phyloP scores from a whole-genome alignment of 495 filamentous ascomycete species.

The Poronia punctata region DNA sequence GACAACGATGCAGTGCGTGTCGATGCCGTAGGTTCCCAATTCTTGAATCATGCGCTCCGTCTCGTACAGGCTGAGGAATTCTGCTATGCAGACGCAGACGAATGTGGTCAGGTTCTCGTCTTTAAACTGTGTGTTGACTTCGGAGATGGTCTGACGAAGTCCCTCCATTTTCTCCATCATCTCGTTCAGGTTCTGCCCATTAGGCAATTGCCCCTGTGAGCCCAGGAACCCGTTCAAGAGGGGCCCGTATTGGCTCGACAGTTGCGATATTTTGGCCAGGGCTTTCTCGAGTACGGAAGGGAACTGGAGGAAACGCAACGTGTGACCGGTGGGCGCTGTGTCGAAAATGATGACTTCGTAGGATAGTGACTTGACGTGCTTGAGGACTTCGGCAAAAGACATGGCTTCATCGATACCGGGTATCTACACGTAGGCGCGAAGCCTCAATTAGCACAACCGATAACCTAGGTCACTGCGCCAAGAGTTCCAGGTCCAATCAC shows the following conservation, averaged over 20 bases:
- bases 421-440: constrained; percentile 52
- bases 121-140: constrained; percentile 98
- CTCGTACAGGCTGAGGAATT: constrained; percentile 96
- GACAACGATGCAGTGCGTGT: constrained; percentile 95
- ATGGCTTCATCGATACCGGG: constrained; percentile 98
- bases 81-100: constrained; percentile 96
- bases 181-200: constrained; percentile 83
- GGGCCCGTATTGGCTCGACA: constrained; percentile 89
- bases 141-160: constrained; percentile 82
- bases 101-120: constrained; percentile 94
- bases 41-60: constrained; percentile 99
- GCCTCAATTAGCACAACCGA: too few relatives aligned
- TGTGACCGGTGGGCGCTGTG: constrained; percentile 98
- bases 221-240: constrained; percentile 92
- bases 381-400: constrained; percentile 98
- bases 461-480: too few relatives aligned
- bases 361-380: constrained; percentile 98
- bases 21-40: constrained; percentile 85
- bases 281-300: constrained; percentile 97
- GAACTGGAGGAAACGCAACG: constrained; percentile 97
- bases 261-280: constrained; percentile 88
- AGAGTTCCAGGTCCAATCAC: constrained; percentile 8
- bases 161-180: constrained; percentile 91
- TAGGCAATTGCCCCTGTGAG: constrained; percentile 70
- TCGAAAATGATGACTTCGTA: constrained; percentile 99